These are phyloP conservation scores for Neoascochyta sp. DNA, from an alignment of 2,329 filamentous ascomycete genomes.

Conservation along the genomic window DNA sequence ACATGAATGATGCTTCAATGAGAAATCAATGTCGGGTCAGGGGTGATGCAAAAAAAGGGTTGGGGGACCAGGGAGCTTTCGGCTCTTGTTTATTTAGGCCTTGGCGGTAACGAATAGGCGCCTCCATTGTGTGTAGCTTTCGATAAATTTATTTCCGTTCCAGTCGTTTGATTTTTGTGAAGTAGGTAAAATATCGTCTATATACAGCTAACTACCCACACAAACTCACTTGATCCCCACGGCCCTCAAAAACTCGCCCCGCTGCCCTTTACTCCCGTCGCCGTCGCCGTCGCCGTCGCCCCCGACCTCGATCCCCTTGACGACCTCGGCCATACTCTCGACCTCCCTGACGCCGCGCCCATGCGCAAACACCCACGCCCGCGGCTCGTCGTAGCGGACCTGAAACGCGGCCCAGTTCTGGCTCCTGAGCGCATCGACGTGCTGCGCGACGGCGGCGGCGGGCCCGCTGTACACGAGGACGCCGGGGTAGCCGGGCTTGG, in stretches of 20 bases:
- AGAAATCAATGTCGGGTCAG: conserved; percentile 3
- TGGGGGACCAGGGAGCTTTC: conserved; percentile 8
- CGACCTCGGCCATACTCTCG: conserved; percentile 45
- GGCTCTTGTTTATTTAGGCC: conserved; percentile 7
- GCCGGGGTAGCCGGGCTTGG: conserved; percentile 48
- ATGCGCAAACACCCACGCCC: conserved; percentile 41
- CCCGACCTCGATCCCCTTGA: conserved; percentile 32
- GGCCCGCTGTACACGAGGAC: conserved; percentile 45
- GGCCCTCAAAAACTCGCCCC: conserved; percentile 32
- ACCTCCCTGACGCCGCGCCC: conserved; percentile 42
- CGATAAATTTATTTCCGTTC: conserved; percentile 11
- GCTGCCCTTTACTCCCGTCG: conserved; percentile 12
- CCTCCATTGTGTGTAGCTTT: conserved; percentile 3
- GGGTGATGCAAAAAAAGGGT: conserved; percentile 6
- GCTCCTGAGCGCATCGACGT: conserved; percentile 42
- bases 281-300: conserved; percentile 2
- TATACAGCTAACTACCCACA: neutral
- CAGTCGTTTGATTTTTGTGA: too few species aligned
- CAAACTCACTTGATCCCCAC: conserved; percentile 33
- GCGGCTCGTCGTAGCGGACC: conserved; percentile 40
- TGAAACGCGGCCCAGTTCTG: conserved; percentile 49
- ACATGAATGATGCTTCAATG: conserved; percentile 10
- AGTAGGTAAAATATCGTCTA: neutral
- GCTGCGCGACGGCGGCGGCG: conserved; percentile 36
- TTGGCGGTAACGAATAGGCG: conserved; percentile 6